Evolutionary conservation across 2,329 filamentous ascomycete species (phyloP), one percentile per base, ranked within the genome.

Genomic region (Cladophialophora immunda): DNA sequence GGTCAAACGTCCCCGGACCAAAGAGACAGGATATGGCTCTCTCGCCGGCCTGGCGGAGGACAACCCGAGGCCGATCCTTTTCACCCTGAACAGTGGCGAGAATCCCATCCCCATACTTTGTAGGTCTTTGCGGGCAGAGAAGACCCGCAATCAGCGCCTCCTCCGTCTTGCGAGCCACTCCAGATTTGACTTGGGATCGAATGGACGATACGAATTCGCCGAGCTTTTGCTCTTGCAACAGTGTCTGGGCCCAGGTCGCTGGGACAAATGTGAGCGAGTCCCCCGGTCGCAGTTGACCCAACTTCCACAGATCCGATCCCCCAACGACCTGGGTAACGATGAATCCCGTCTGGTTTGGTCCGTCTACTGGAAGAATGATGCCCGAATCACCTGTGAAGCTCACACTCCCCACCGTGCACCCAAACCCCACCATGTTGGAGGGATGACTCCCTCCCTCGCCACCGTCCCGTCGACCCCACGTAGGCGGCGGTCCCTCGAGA

Each of bases 371-470:
- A 52, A 89, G 87, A 17, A 89, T 84, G 17, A 84, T 84, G 1
- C 85, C 82, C 30, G 85, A 84, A 65, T 89, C 86, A 2, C 86
- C 86, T 0, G 85, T 87, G 82, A 83, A 89, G 68, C 87, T 88
- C 27, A 89, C 71, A 0, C 82, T 81, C 0, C 86, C 86, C 1
- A 85, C 74, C 1, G 84, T 83, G 72, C 88, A 89, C 2, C 86
- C 86, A 68, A 88, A 87, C 65, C 86, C 84, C 17, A 86, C 80
- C 11, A 85, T 70, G 65, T 88, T 88, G 38, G 80, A 83, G 0
- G 88, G 88, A 74, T 90, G 88, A 1, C 84, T 81, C 7, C 88
- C 88, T 4, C 86, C 88, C 65, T 88, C 87, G 0, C 87, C 88
- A 7, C 88, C 88, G 68, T 87, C 82, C 30, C 81, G 75, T 7